phyloP scores from a whole-genome alignment of 495 filamentous ascomycete genomes.

The Neurospora tetraspora region DNA sequence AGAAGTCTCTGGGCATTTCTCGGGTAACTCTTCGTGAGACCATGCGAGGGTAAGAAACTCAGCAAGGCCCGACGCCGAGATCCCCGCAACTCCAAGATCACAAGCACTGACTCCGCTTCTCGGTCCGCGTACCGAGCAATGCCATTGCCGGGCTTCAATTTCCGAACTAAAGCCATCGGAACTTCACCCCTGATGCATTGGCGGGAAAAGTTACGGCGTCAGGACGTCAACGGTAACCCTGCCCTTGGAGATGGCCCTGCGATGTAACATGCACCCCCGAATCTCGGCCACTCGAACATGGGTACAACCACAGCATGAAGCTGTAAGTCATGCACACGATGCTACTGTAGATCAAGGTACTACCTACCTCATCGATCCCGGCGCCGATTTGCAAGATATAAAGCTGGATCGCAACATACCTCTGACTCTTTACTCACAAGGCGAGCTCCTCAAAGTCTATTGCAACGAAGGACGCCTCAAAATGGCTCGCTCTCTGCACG shows the following conservation, averaged over 20 bases:
- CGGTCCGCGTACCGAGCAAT: neutral
- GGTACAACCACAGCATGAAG: neutral
- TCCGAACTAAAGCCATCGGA: neutral
- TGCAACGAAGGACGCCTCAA: neutral
- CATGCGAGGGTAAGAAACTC: neutral
- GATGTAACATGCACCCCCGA: neutral
- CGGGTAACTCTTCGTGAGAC: neutral
- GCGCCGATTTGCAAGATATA: neutral
- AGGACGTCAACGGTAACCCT: neutral
- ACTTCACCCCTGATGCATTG: neutral
- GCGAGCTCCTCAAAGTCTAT: neutral
- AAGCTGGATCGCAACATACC: neutral
- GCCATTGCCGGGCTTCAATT: neutral
- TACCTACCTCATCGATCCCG: neutral
- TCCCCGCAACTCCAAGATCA: neutral
- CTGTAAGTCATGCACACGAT: neutral
- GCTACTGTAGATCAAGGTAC: neutral
- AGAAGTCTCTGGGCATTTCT: neutral
- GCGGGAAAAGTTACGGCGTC: neutral
- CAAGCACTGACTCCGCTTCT: neutral
- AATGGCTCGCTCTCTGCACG: neutral
- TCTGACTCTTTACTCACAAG: neutral
- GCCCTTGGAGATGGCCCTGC: neutral
- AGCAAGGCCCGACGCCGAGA: neutral
- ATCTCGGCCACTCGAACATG: neutral